Base-by-base conservation (phyloP, 176 grass and related monocot species). In the Oryza glumipatula region DNA sequence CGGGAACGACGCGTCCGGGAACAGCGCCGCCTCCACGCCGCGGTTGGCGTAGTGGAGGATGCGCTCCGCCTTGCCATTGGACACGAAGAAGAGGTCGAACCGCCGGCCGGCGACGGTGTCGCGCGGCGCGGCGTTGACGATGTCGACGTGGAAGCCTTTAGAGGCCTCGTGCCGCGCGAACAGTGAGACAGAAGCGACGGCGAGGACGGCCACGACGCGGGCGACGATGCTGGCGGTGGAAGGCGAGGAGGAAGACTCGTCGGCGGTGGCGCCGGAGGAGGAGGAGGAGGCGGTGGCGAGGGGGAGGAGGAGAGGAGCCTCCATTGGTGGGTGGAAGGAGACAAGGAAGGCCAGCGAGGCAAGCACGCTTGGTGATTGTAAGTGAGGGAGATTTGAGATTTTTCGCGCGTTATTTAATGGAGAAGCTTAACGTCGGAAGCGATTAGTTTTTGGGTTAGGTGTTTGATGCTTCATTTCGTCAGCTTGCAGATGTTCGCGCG, bases 61-160 rank as follows among this genome's bases (percentile, higher is more conserved):
- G 70, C 85, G 88, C 36, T 78, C 88, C 74, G 90, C 94, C 48
- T 74, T 54, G 66, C 96, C 96, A 24, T 99, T 96, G 80, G 96
- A 81, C 22, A 88, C 91, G 61, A 96, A 92, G 69, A 84, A 49
- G 22, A 95, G 77, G 87, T 92, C 76, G 86, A 96, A 99, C 19
- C 86, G 91, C 2, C 28, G 66, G 54, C 21, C 91, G 2, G 30
- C 39, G 51, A 2, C 33, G 2, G 21, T 75, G 19, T 47, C 26
- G 2, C 36, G 28, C 0, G 68, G 16, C 2, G 41, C 83, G 51
- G 36, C 41, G 52, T 63, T 77, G 21, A 82, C 48, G 54, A 96
- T 65, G 69, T 77, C 72, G 67, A 96, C 74, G 60, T 69, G 70
- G 78, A 94, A 92, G 60, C 93, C 86, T 74, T 82, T 92, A 14